Conservation (phyloP, 139 green algal genomes). For the Coccomyxa sp. region DNA sequence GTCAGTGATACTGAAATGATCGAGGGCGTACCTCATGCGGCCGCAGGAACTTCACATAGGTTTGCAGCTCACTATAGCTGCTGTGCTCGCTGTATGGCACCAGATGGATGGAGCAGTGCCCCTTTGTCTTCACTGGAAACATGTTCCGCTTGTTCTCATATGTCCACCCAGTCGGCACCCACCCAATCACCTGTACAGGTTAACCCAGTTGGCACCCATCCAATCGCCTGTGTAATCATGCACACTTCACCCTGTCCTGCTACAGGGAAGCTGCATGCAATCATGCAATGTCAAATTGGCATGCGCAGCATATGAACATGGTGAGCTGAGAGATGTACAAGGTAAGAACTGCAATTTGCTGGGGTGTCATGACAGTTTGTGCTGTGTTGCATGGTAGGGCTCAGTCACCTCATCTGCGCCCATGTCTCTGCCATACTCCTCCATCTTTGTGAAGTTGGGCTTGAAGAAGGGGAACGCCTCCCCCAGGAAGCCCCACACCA, state of each 20-base stretch:
- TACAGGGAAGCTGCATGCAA: slow-evolving; percentile 5
- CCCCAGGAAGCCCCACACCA: slow-evolving; percentile 55
- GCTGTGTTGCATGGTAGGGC: too few species aligned
- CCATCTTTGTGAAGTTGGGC: slow-evolving; percentile 82
- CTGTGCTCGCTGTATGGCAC: slow-evolving; percentile 91
- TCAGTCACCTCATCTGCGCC: slow-evolving; percentile 45
- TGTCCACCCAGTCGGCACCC: slow-evolving; percentile 88
- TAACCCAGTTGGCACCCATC: background rate
- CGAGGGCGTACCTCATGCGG: slow-evolving; percentile 44
- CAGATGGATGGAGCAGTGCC: slow-evolving; percentile 55
- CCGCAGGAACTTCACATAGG: slow-evolving; percentile 68
- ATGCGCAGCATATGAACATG: too few species aligned
- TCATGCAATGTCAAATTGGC: background rate
- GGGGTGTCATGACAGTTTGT: too few species aligned
- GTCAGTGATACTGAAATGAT: background rate
- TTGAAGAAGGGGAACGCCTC: slow-evolving; percentile 88
- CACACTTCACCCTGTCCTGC: background rate
- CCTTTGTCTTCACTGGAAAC: slow-evolving; percentile 46
- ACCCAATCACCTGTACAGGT: slow-evolving; percentile 67
- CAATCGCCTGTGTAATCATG: background rate
- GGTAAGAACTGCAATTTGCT: too few species aligned
- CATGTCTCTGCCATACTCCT: slow-evolving; percentile 27
- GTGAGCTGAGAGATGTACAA: too few species aligned
- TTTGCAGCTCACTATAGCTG: slow-evolving; percentile 71
- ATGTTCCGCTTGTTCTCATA: slow-evolving; percentile 56